These are phyloP conservation scores for Talaromyces sp. DNA, from an alignment of 2,329 filamentous ascomycete genomes.

Conservation along the genomic window DNA sequence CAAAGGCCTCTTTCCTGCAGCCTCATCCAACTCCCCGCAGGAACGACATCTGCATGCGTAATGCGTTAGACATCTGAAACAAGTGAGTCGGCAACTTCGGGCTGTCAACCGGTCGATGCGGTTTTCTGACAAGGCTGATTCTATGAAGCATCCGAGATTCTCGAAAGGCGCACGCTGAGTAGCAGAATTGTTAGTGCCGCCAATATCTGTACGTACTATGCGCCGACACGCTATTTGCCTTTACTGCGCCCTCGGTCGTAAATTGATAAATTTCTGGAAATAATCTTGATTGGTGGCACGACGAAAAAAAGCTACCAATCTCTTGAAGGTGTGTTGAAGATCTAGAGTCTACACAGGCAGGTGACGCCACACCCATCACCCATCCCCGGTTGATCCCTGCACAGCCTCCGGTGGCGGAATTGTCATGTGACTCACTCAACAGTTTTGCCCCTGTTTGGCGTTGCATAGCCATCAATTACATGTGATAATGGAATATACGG, in stretches of 20 bases:
- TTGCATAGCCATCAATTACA: neutral
- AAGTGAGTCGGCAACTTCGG: neutral
- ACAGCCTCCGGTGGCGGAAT: neutral
- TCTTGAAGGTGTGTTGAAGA: neutral
- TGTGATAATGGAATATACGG: neutral
- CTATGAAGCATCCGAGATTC: neutral
- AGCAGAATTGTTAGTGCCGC: neutral
- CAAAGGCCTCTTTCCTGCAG: neutral
- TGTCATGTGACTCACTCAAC: neutral
- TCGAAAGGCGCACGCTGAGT: neutral
- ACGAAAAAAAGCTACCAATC: neutral
- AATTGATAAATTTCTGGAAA: neutral
- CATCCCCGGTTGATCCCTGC: neutral
- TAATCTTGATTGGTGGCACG: neutral
- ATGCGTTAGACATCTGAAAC: neutral
- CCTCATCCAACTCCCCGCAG: neutral
- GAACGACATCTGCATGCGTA: neutral
- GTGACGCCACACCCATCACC: neutral
- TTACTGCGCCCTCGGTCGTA: neutral
- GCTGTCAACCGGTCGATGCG: neutral
- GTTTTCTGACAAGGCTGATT: neutral
- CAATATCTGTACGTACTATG: neutral
- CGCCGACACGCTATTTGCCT: neutral
- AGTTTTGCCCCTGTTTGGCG: neutral
- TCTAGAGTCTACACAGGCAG: neutral